Percentiles rank a stretch among this genome's conserved stretches.
These are phyloP conservation scores for Flaveria bidentis DNA, from an alignment of 129 eudicot genomes.

Conservation along the genomic window DNA sequence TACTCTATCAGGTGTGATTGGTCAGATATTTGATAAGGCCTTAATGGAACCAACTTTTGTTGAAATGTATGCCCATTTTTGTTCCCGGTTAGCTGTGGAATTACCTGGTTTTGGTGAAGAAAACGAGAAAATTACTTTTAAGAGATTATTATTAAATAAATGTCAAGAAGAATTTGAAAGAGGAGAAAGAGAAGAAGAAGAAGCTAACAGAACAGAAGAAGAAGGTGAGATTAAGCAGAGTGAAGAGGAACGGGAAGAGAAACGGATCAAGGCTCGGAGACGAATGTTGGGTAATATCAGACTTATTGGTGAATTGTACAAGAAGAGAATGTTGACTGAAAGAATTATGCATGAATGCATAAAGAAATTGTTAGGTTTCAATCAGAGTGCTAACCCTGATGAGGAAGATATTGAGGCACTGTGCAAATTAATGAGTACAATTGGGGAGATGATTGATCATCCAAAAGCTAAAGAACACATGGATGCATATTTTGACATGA, in stretches of 20 bases:
- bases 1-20: conserved; percentile 66
- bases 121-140: conserved; percentile 73
- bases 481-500: conserved; percentile 67
- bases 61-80: conserved; percentile 93
- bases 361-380: conserved; percentile 57
- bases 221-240: conserved; percentile 76
- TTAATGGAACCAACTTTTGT: conserved; percentile 94
- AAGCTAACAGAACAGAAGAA: conserved; percentile 76
- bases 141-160: conserved; percentile 69
- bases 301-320: conserved; percentile 88
- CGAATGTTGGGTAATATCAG: conserved; percentile 92
- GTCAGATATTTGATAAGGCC: conserved; percentile 85
- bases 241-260: conserved; percentile 74
- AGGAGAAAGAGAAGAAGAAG: conserved; percentile 84
- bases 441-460: conserved; percentile 95
- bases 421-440: conserved; percentile 62
- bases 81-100: conserved; percentile 66
- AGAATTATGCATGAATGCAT: conserved; percentile 94
- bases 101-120: conserved; percentile 81
- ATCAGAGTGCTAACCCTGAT: conserved; percentile 55
- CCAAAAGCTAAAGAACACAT: conserved; percentile 73
- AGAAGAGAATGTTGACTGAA: conserved; percentile 91
- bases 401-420: conserved; percentile 42
- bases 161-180: conserved; percentile 97
- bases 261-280: conserved; percentile 66